Evolutionary conservation across 1,139 yeast species (phyloP).

Genomic region (Lodderomyces theae): DNA sequence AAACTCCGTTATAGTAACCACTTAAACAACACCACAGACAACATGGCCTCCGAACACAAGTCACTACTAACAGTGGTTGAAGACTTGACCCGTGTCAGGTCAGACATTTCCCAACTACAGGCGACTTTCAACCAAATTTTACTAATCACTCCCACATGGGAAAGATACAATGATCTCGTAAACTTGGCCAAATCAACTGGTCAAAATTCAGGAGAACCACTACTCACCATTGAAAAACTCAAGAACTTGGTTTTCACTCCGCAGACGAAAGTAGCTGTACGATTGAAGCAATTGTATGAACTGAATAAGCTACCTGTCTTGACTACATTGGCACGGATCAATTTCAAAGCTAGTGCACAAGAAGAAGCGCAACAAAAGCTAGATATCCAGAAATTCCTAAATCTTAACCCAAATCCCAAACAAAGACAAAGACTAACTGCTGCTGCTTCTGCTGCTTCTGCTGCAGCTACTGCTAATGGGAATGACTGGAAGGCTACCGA

Average conservation of each 20-base stretch:
- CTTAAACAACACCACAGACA: too few species aligned
- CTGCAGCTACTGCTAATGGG: neutral
- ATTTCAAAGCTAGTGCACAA: slow-evolving; percentile 19
- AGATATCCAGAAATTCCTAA: neutral
- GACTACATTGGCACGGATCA: slow-evolving; percentile 29
- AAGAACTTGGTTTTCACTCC: slow-evolving; percentile 24
- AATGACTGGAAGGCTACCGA: slow-evolving; percentile 1
- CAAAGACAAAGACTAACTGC: too few species aligned
- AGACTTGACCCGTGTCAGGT: slow-evolving; percentile 41
- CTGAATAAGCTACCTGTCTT: slow-evolving; percentile 33
- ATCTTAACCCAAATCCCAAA: neutral
- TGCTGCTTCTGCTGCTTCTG: too few species aligned
- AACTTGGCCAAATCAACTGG: neutral
- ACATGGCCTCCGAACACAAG: slow-evolving; percentile 2
- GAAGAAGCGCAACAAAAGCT: neutral
- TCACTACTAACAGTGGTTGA: slow-evolving; percentile 23
- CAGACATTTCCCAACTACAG: slow-evolving; percentile 45
- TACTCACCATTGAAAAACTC: slow-evolving; percentile 15
- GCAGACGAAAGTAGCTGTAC: slow-evolving; percentile 38
- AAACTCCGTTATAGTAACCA: too few species aligned
- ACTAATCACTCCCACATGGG: slow-evolving; percentile 32
- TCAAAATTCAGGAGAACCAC: neutral
- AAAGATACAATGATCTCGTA: slow-evolving; percentile 19
- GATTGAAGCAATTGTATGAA: slow-evolving; percentile 35
- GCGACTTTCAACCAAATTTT: slow-evolving; percentile 37